Evolutionary conservation across 192 early-diverging fungal species (phyloP), one percentile per base, ranked within the genome.

Genomic region (Umbelopsis sp.): DNA sequence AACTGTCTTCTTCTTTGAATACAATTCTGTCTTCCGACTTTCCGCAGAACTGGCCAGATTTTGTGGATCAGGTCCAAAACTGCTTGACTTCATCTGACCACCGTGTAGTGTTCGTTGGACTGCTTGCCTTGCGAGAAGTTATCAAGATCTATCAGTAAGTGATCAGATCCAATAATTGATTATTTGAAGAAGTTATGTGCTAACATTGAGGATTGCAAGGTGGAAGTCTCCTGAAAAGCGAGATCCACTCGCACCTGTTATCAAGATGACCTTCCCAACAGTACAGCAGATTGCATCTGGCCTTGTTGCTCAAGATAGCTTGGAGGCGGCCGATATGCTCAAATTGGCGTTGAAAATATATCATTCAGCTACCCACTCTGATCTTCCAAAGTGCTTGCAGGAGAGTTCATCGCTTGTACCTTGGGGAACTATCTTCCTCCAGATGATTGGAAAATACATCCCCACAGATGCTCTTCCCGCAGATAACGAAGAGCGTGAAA

Each of bases 381-480:
- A 90, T 4, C 75, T 94, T 32, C 82, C 87, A 2, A 71, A 82
- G 45, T 68, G 54, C 11, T 87, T 94, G 66, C 91, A 95, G 75
- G 84, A 90, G 32, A 83, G 85, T 25, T 72, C 80, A 14, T 88
- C 85, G 2, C 81, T 99, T 31, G 88, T 95, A 16, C 91, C 93
- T 20, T 99, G 97, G 97, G 91, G 92, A 32, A 94, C 92, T 26
- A 71, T 93, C 11, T 94, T 96, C 72, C 83, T 97, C 32, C 88
- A 94, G 71, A 80, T 96, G 80, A 83, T 94, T 20, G 88, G 89
- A 44, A 90, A 89, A 78, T 83, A 84, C 41, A 83, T 90, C 26
- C 86, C 85, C 14, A 56, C 62, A 7, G 81, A 83, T 29, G 85
- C 84, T 9, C 78, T 90, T 4, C 86, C 89, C 21, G 76, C 81